A percentile compares a stretch with the other conserved stretches of the same genome.
These are phyloP conservation scores for Aspergillus ibericus DNA, from an alignment of 2,329 filamentous ascomycete genomes.

Conservation along the genomic window DNA sequence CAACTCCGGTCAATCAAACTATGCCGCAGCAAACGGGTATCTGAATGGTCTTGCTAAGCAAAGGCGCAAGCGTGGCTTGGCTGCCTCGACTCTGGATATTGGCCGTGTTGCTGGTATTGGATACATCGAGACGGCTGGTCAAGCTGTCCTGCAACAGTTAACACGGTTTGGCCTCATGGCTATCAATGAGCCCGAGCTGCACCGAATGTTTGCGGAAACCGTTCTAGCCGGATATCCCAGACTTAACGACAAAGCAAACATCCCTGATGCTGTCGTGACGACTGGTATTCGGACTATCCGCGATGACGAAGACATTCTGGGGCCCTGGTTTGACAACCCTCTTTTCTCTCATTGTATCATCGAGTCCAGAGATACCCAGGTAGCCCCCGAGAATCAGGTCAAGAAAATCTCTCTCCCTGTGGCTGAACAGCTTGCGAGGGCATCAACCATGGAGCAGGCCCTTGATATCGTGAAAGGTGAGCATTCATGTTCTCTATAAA, in stretches of 20 bases:
- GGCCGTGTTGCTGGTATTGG: conserved; percentile 7
- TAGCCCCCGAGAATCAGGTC: background rate
- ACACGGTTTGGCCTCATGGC: background rate
- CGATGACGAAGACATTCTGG: background rate
- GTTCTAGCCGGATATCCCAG: background rate
- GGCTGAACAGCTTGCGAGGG: background rate
- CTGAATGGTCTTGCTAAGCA: background rate
- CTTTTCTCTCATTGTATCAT: conserved; percentile 6
- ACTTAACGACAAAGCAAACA: no score
- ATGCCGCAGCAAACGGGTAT: conserved; percentile 10
- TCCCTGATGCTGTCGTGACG: conserved; percentile 1
- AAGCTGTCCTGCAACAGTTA: background rate
- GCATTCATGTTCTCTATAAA: no score
- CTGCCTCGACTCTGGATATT: conserved; percentile 3
- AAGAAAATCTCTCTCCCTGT: background rate
- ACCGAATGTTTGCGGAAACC: conserved; percentile 11
- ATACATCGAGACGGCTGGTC: background rate
- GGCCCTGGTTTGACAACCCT: conserved; percentile 3
- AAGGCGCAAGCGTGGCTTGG: conserved; percentile 2
- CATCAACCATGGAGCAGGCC: conserved; percentile 1
- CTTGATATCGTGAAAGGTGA: background rate
- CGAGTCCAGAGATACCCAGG: background rate
- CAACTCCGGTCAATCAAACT: conserved; percentile 10
- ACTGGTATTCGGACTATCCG: background rate
- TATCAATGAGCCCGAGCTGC: conserved; percentile 6